A percentile compares a stretch with the other conserved stretches of the same genome.
phyloP scores from a whole-genome alignment of 2,329 filamentous ascomycete genomes.

The Ceratocystis alfenasii region DNA sequence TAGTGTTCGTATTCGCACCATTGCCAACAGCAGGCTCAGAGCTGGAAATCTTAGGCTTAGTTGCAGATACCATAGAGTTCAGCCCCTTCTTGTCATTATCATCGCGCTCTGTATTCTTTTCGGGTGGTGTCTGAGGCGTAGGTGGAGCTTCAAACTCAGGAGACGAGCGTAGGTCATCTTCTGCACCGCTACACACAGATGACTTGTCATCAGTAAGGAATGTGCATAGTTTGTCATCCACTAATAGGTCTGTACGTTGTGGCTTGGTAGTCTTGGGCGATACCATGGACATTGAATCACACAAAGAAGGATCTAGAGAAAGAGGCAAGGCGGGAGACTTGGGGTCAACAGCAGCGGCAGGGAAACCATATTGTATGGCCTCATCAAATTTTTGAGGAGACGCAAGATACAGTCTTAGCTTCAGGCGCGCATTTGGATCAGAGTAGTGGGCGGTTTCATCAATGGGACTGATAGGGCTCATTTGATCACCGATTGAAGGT shows the following conservation, averaged over 20 bases:
- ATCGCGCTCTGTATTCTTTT: slow-evolving; percentile 4
- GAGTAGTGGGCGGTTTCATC: slow-evolving; percentile 78
- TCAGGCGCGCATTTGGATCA: slow-evolving; percentile 76
- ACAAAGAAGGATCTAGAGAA: slow-evolving; percentile 9
- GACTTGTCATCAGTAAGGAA: slow-evolving; percentile 35
- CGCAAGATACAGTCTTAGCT: slow-evolving; percentile 72
- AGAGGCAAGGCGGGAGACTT: slow-evolving; percentile 23
- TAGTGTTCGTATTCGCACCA: slow-evolving; percentile 25
- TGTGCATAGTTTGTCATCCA: slow-evolving; percentile 20
- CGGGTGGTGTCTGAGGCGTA: slow-evolving; percentile 36
- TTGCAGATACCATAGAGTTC: slow-evolving; percentile 5
- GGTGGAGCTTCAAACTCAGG: slow-evolving; percentile 48
- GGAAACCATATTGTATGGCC: slow-evolving; percentile 86
- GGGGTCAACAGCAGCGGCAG: slow-evolving; percentile 37
- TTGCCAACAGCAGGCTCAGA: slow-evolving; percentile 16
- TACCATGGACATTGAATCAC: slow-evolving; percentile 15
- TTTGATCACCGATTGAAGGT: slow-evolving; percentile 10
- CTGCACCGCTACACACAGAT: slow-evolving; percentile 37
- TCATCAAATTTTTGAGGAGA: slow-evolving; percentile 94
- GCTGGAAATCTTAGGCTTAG: not conserved
- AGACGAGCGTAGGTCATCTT: slow-evolving; percentile 39
- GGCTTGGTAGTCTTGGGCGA: slow-evolving; percentile 25
- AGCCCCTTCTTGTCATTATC: slow-evolving; percentile 32
- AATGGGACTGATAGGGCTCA: slow-evolving; percentile 32
- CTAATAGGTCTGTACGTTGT: not conserved